phyloP scores from a whole-genome alignment of 2,329 filamentous ascomycete species.

The Xylariaceae sp. region DNA sequence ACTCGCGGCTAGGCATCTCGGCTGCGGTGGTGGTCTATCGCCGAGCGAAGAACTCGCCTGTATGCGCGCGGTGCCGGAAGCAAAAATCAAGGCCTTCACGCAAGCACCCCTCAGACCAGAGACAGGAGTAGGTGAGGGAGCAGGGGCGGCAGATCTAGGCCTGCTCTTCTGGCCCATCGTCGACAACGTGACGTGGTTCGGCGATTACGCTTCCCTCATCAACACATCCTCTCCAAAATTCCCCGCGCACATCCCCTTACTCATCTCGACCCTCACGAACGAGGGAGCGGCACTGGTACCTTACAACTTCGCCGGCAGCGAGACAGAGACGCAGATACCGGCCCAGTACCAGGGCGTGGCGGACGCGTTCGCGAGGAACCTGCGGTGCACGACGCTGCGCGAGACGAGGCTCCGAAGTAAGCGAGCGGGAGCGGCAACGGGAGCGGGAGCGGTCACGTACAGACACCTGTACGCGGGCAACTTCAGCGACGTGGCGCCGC shows the following conservation, averaged over 20 bases:
- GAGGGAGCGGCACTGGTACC: slow-evolving; percentile 7
- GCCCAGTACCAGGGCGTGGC: not conserved
- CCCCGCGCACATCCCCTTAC: slow-evolving; percentile 3
- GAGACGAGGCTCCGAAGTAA: not conserved
- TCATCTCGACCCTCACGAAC: slow-evolving; percentile 3
- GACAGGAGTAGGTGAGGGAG: not conserved
- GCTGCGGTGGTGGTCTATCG: slow-evolving; percentile 1
- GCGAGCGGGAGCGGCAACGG: no score
- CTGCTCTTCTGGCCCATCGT: slow-evolving; percentile 3
- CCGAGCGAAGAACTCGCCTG: slow-evolving; percentile 3
- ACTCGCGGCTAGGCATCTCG: not conserved
- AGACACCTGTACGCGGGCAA: slow-evolving; percentile 6
- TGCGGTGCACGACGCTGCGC: slow-evolving; percentile 6
- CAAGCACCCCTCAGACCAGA: no score
- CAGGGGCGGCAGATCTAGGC: slow-evolving; percentile 1
- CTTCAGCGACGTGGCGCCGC: slow-evolving; percentile 8
- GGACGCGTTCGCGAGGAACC: not conserved
- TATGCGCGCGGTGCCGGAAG: slow-evolving; percentile 2
- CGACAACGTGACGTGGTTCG: slow-evolving; percentile 7
- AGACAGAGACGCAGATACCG: slow-evolving; percentile 5
- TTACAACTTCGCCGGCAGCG: slow-evolving; percentile 7
- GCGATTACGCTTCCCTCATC: slow-evolving; percentile 6
- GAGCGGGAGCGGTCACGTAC: slow-evolving; percentile 4
- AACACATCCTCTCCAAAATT: not conserved
- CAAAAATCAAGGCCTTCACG: slow-evolving; percentile 3